These are phyloP conservation scores for Coemansia interrupta DNA, from an alignment of 192 early-diverging fungal species.

Conservation along the genomic window DNA sequence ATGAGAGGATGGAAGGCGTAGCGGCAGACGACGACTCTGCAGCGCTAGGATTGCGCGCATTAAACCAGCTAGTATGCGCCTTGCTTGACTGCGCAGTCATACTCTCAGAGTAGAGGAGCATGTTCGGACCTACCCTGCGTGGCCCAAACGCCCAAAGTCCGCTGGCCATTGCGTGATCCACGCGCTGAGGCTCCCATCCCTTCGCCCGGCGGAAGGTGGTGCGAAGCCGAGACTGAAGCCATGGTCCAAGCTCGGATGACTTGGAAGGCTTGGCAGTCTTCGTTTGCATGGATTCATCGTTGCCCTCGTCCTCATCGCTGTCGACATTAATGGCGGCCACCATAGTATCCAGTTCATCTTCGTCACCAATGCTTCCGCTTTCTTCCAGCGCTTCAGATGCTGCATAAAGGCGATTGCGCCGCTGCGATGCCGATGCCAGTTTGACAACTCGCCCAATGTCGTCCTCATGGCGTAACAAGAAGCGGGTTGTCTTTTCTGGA, in stretches of 20 bases:
- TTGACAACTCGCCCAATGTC: slow-evolving; percentile 40
- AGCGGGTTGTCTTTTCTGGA: slow-evolving; percentile 33
- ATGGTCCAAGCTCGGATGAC: slow-evolving; percentile 41
- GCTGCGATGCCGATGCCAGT: slow-evolving; percentile 24
- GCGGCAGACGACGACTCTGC: slow-evolving; percentile 15
- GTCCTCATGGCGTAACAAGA: slow-evolving; percentile 37
- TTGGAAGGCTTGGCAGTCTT: slow-evolving; percentile 30
- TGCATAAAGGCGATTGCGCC: slow-evolving; percentile 23
- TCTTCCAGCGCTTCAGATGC: slow-evolving; percentile 28
- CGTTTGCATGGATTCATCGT: not conserved
- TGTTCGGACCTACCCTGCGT: slow-evolving; percentile 32
- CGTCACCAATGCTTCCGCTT: too few species aligned
- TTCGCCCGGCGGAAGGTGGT: slow-evolving; percentile 35
- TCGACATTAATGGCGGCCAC: not conserved
- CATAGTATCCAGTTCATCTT: not conserved
- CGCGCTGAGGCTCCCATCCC: slow-evolving; percentile 53
- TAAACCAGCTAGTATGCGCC: slow-evolving; percentile 30
- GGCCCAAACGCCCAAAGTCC: slow-evolving; percentile 45
- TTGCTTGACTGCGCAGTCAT: slow-evolving; percentile 27
- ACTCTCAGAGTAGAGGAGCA: slow-evolving; percentile 42
- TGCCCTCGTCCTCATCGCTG: slow-evolving; percentile 18
- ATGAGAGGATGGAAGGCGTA: slow-evolving; percentile 32
- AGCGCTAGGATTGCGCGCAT: slow-evolving; percentile 7
- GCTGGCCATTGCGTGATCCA: slow-evolving; percentile 17
- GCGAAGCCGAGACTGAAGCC: slow-evolving; percentile 33